Conservation (phyloP, 352 stramenopile species). For the Phytophthora sansomeana region DNA sequence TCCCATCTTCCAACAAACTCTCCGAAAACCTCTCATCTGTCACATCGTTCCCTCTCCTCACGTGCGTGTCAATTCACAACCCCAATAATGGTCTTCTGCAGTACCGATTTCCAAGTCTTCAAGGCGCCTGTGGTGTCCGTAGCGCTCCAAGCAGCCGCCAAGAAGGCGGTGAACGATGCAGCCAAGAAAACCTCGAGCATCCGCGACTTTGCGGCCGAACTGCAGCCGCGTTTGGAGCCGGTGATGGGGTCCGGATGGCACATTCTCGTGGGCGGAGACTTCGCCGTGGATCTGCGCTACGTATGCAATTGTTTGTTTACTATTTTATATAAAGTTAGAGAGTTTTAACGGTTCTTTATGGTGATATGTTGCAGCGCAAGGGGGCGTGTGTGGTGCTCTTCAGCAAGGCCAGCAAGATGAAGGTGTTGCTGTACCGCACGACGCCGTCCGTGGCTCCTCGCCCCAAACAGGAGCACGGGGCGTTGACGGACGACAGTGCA, state of each 20-base stretch:
- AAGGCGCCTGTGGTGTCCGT: slow-evolving; percentile 54
- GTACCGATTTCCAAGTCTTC: slow-evolving; percentile 71
- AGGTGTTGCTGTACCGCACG: slow-evolving; percentile 79
- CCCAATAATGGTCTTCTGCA: slow-evolving; percentile 55
- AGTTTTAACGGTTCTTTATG: slow-evolving; percentile 2
- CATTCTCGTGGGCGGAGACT: slow-evolving; percentile 70
- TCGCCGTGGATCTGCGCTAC: slow-evolving; percentile 81
- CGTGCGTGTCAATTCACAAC: slow-evolving; percentile 21
- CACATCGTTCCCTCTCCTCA: background rate
- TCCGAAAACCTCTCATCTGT: background rate
- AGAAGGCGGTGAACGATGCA: slow-evolving; percentile 62
- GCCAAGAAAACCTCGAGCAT: slow-evolving; percentile 65
- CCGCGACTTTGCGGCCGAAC: slow-evolving; percentile 57
- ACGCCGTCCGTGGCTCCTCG: slow-evolving; percentile 44
- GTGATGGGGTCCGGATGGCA: slow-evolving; percentile 72
- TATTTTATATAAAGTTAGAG: slow-evolving; percentile 6
- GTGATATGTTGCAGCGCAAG: slow-evolving; percentile 54
- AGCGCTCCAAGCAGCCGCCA: slow-evolving; percentile 48
- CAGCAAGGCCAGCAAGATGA: slow-evolving; percentile 69
- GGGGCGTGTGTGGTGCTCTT: slow-evolving; percentile 70
- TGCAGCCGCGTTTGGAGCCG: slow-evolving; percentile 53
- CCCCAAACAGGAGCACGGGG: slow-evolving; percentile 46
- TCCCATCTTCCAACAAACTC: background rate
- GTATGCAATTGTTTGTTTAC: slow-evolving; percentile 40
- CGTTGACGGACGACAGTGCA: slow-evolving; percentile 16